Evolutionary conservation across 768 basidiomycete species (phyloP).

Genomic region (Auriscalpium orientale): DNA sequence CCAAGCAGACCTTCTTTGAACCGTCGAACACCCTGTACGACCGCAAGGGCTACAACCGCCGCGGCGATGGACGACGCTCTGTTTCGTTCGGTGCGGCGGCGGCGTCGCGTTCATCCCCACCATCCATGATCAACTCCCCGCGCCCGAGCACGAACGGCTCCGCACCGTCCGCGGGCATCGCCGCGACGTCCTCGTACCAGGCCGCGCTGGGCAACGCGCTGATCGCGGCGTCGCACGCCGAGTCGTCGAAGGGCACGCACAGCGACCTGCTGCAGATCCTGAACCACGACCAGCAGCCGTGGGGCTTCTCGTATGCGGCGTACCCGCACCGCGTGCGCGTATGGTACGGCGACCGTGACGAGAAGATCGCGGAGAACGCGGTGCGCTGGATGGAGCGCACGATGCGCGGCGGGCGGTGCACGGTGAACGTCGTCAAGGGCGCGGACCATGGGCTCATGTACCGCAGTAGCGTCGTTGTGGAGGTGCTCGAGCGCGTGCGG

Average conservation of each 20-base stretch:
- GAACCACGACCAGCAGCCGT: conserved; percentile 80
- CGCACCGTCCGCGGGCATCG: conserved; percentile 18
- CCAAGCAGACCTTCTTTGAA: conserved; percentile 23
- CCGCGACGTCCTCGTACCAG: conserved; percentile 42
- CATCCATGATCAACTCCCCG: conserved; percentile 38
- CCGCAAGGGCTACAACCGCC: conserved; percentile 18
- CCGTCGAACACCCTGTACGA: conserved; percentile 17
- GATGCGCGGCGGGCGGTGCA: conserved; percentile 69
- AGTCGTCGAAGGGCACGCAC: conserved; percentile 86
- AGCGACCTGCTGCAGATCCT: conserved; percentile 88
- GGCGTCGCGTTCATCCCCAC: conserved; percentile 33
- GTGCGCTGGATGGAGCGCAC: conserved; percentile 88
- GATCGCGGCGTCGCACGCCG: conserved; percentile 90
- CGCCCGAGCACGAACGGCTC: conserved; percentile 22
- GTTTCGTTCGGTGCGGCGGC: conserved; percentile 47
- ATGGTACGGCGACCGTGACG: conserved; percentile 93
- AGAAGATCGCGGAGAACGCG: conserved; percentile 86
- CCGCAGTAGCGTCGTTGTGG: conserved; percentile 77
- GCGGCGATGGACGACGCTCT: conserved; percentile 57
- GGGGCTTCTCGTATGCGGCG: conserved; percentile 84
- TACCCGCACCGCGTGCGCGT: conserved; percentile 73
- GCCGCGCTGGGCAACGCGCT: conserved; percentile 82
- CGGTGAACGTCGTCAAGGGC: conserved; percentile 74
- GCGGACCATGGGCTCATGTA: conserved; percentile 95
- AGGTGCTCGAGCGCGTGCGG: conserved; percentile 67